Conservation (phyloP, 73 alveolate genomes). For the Tetrahymena malaccensis region DNA sequence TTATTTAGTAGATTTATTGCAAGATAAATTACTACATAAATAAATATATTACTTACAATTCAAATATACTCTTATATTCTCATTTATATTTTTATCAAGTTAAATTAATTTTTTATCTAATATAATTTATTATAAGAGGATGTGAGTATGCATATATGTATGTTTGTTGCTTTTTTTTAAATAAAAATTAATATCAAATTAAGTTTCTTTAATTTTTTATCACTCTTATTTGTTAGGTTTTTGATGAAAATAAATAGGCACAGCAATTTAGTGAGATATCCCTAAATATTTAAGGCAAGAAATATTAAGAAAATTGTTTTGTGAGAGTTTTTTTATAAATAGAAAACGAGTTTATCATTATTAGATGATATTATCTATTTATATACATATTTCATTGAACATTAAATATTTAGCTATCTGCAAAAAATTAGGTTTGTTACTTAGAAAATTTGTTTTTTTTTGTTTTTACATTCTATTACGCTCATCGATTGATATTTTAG, state of each 20-base stretch:
- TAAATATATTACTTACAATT: no score
- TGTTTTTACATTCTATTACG: not conserved
- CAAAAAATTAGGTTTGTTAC: not conserved
- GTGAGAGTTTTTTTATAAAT: no score
- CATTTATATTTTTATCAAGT: no score
- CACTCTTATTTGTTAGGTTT: not conserved
- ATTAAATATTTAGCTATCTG: not conserved
- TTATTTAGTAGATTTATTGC: not conserved
- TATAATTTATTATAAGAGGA: no score
- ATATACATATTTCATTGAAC: not conserved
- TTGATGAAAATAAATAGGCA: not conserved
- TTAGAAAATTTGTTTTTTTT: no score
- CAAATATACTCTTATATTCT: not conserved
- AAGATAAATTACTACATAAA: not conserved
- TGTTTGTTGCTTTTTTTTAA: no score
- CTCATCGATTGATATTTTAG: not conserved
- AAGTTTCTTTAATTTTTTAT: not conserved
- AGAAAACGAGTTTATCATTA: not conserved
- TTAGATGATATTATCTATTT: not conserved
- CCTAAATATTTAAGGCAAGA: not conserved
- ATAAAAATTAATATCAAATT: no score
- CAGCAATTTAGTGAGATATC: not conserved
- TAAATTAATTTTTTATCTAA: not conserved
- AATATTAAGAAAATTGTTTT: not conserved
- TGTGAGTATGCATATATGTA: no score